Evolutionary conservation across 2,329 filamentous ascomycete species (phyloP), one percentile per base, ranked within the genome.

Genomic region (Ciborinia camelliae): DNA sequence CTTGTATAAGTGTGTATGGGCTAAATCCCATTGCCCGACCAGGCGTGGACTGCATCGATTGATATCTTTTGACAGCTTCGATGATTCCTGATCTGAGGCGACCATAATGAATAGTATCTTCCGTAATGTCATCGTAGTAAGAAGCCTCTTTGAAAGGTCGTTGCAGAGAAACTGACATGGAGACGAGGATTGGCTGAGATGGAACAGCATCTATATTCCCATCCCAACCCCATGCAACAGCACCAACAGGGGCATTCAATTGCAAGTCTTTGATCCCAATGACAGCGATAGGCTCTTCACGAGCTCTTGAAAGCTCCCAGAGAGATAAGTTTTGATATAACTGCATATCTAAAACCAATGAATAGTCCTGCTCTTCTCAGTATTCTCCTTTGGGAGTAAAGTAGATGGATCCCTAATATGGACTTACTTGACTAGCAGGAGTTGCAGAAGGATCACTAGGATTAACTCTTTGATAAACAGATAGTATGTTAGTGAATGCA

Each of bases 31-130:
- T 4, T 23, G 28, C 20, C 23, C 5, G 10, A 12, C 3, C 18
- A 32, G 39, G 20, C 3, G 0, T 32, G 14, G 3, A 2, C 1
- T 15, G 0, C n/a, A 12, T 14, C 28, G 26, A 6, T 4, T 39
- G 15, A 41, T 51, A 72, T 5, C 51, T 57, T 14, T 41, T 30
- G 26, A 69, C 68, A 15, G 77, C 78, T 30, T 76, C 75, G 39
- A 88, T 77, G 18, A 92, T 80, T 0, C 81, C 80, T 77, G 92
- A 91, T 77, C 86, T 87, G 18, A 92, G 80, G 12, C 79, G 81
- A 2, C 90, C 90, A 72, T 93, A 93, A 77, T 93, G 88, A 30
- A 92, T 85, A 2, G 90, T 92, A 73, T 89, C 89, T n/a, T 77
- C 76, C 53, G 85, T 82, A 41, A 93, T 82, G 10, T 78, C 77